Percentiles rank a stretch among this genome's conserved stretches.
Evolutionary conservation across 2,329 filamentous ascomycete species (phyloP).

Genomic region (Furcasterigmium furcatum): DNA sequence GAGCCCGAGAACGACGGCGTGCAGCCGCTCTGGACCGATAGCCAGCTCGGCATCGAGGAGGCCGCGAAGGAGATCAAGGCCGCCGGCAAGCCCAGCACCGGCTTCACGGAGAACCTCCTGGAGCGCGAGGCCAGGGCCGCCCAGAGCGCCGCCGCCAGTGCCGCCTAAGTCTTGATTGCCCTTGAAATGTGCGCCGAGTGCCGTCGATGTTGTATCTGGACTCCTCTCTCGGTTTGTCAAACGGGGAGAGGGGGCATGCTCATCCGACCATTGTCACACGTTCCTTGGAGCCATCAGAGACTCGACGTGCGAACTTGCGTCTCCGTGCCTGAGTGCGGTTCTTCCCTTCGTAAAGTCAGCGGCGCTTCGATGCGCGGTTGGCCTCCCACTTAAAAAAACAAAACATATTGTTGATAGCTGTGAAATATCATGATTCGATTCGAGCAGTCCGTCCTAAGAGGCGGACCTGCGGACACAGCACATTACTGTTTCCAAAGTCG

Average conservation of each 20-base stretch:
- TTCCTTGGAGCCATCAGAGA: conserved; percentile 25
- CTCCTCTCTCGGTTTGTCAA: conserved; percentile 1
- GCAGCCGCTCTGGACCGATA: conserved; percentile 85
- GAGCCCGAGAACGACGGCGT: conserved; percentile 59
- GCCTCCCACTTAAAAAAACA: background rate
- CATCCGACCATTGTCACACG: conserved; percentile 12
- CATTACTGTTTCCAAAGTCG: background rate
- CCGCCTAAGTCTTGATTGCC: conserved; percentile 10
- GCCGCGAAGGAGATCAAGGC: conserved; percentile 58
- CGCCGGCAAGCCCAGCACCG: conserved; percentile 25
- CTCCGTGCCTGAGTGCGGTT: background rate
- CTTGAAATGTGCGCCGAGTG: conserved; percentile 2
- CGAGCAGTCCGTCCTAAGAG: background rate
- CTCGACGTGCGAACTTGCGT: background rate
- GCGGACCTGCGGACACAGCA: background rate
- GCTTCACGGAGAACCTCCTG: conserved; percentile 57
- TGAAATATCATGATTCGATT: background rate
- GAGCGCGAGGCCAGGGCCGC: conserved; percentile 45
- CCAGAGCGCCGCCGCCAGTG: conserved; percentile 22
- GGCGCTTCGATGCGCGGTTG: background rate
- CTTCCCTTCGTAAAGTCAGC: background rate
- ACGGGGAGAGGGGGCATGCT: conserved; percentile 4
- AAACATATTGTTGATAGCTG: background rate
- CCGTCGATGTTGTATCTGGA: background rate
- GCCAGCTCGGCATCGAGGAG: conserved; percentile 76